Base-by-base conservation (phyloP, 371 early-diverging fungal genomes). In the Saksenaea oblongispora region DNA sequence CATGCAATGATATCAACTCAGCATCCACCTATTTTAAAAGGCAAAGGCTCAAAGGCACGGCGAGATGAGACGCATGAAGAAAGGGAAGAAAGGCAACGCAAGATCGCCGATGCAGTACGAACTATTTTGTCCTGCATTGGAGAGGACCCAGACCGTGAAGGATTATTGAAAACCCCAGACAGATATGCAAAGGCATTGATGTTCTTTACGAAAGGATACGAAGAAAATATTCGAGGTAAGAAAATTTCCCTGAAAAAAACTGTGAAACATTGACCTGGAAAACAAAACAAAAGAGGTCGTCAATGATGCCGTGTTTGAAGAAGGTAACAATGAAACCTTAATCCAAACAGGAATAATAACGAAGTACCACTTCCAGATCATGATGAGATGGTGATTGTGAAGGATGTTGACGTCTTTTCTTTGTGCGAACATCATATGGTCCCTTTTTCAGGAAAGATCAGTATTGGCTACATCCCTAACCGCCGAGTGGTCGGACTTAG, bases 361-460 rank as follows among this genome's bases (percentile, higher is more conserved):
- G 5, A 1, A 28, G 2, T 27, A 34, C 34, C 36, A 69, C 75
- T 80, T 82, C 62, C 17, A 87, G 96, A 98, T 69, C 95, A 98
- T 75, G 96, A 97, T 60, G 99, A 98, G 70, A 97, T 98, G 98
- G 98, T 96, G 24, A 91, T 98, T 81, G 96, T 97, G 17, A 93
- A 91, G 76, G 89, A 97, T 72, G 96, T 98, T 62, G 93, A 94
- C 64, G 87, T 98, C 1, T 96, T 94, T 72, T 95, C 96, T 15
- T 78, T 98, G 58, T 99, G 99, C 78, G 99, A 99, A 76, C 99
- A 99, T 77, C 99, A 99, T 70, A 85, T 98, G 89, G 98, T 99
- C 0, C 99, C 99, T 3, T 97, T 99, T 67, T 88, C 89, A 61
- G 98, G 98, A 63, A 98, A 95, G 88, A 89, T 98, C 59, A 86